A percentile compares a stretch with the other conserved stretches of the same genome.
phyloP scores from a whole-genome alignment of 345 rosid species.

The Alliaria petiolata region DNA sequence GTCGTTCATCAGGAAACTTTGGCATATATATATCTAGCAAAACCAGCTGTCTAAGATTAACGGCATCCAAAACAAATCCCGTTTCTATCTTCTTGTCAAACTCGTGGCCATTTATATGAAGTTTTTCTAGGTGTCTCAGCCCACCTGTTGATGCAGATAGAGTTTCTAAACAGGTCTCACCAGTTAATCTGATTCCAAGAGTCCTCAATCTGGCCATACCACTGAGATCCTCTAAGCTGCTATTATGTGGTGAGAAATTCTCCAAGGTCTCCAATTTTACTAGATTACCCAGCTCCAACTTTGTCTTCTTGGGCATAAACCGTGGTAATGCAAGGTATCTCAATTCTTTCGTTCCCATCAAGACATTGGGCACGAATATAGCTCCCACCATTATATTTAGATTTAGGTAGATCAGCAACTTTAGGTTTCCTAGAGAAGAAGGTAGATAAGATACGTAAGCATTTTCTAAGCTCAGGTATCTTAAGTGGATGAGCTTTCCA shows the following conservation, averaged over 20 bases:
- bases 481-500: slow-evolving; percentile 35
- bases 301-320: background rate
- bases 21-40: background rate
- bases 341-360: background rate
- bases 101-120: too few relatives aligned
- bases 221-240: background rate
- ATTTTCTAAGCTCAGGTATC: background rate
- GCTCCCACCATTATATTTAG: background rate
- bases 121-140: background rate
- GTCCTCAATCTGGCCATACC: background rate
- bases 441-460: background rate
- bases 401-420: background rate
- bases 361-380: background rate
- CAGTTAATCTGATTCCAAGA: background rate
- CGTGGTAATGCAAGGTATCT: background rate
- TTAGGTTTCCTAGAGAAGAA: slow-evolving; percentile 8
- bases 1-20: background rate
- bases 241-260: background rate
- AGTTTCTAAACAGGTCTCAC: background rate
- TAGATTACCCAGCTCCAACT: background rate
- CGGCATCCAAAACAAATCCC: background rate
- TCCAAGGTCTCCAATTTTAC: background rate
- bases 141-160: background rate
- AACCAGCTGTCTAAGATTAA: background rate
- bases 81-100: too few relatives aligned